Evolutionary conservation across 2,329 filamentous ascomycete genomes (phyloP), one percentile per base, ranked within the genome.

Genomic region (Cercospora sp.): DNA sequence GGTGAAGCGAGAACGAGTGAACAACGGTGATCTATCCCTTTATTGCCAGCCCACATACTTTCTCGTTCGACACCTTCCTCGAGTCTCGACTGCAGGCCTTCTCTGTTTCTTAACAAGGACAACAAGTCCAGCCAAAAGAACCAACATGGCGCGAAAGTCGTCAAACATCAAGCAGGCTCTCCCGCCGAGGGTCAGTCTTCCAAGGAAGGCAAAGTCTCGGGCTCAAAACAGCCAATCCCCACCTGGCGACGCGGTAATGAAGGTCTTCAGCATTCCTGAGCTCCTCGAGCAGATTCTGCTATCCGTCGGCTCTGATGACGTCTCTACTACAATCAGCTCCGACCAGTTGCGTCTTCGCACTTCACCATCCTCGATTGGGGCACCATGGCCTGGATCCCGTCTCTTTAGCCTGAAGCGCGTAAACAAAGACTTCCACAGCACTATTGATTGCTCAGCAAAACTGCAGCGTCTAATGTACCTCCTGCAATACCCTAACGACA

Each of bases 401-500:
- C 53, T 57, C 1, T 57, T 30, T 13, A 12, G 16, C 1, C 8
- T 53, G 2, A 40, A 61, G 8, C 8, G 58, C 12, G 64, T 61
- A 0, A 57, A 42, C 20, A 60, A 55, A 23, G 51, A 42, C 18
- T 23, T 65, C 26, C n/a, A 18, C 7, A 16, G 16, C 16, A 65
- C 57, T 16, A 61, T 65, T 20, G 18, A 26, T 5, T 57, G 64
- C 16, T 65, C 64, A 10, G 16, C n/a, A 2, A 61, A 30, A 42
- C 64, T 65, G 3, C 36, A 61, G 18, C 64, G 48, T 8, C 20
- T 60, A 0, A 57, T 65, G 57, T n/a, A 58, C 9, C 16, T 31
- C 1, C 26, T 20, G 5, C 55, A 28, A 3, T 58, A 33, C 51
- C 3, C 51, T 20, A 57, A 30, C 16, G 12, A 57, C 1, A 30